Percentiles rank a stretch among this genome's conserved stretches.
These are phyloP conservation scores for Globisporangium cylindrosporum DNA, from an alignment of 352 stramenopile genomes.

Conservation along the genomic window DNA sequence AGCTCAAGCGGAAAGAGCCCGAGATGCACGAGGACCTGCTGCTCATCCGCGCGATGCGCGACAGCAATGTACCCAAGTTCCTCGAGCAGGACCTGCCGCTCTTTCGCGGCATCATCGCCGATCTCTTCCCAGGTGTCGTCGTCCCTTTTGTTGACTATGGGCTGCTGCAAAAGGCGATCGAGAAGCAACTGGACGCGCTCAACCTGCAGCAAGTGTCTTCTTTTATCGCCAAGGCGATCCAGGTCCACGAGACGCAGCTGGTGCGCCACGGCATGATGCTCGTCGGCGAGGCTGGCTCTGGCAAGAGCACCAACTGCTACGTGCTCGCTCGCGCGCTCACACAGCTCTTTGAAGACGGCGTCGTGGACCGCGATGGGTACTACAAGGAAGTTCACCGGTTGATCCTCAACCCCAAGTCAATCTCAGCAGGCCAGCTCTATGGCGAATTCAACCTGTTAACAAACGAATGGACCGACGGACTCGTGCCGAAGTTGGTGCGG, in stretches of 20 bases:
- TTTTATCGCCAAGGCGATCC: conserved; percentile 87
- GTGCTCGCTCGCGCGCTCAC: conserved; percentile 73
- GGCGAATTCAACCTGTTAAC: conserved; percentile 94
- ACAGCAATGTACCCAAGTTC: conserved; percentile 96
- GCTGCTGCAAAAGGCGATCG: conserved; percentile 86
- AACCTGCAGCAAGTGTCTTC: conserved; percentile 83
- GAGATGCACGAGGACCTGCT: conserved; percentile 94
- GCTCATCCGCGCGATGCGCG: conserved; percentile 94
- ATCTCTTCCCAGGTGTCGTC: conserved; percentile 93
- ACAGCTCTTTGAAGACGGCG: conserved; percentile 72
- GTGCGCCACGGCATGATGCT: conserved; percentile 95
- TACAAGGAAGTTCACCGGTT: conserved; percentile 86
- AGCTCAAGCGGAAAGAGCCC: conserved; percentile 93
- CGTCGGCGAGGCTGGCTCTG: conserved; percentile 87
- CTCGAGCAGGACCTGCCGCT: conserved; percentile 93
- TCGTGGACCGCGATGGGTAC: conserved; percentile 82
- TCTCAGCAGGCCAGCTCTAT: conserved; percentile 94
- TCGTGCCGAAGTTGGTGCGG: conserved; percentile 92
- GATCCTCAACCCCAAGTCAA: conserved; percentile 94
- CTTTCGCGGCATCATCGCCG: conserved; percentile 92
- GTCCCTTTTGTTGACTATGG: conserved; percentile 94
- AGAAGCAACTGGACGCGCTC: conserved; percentile 70
- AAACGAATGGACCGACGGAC: conserved; percentile 93
- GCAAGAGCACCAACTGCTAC: conserved; percentile 86
- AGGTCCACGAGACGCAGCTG: conserved; percentile 89